Base-by-base conservation (phyloP, 768 basidiomycete genomes). In the Cytidiella melzeri region DNA sequence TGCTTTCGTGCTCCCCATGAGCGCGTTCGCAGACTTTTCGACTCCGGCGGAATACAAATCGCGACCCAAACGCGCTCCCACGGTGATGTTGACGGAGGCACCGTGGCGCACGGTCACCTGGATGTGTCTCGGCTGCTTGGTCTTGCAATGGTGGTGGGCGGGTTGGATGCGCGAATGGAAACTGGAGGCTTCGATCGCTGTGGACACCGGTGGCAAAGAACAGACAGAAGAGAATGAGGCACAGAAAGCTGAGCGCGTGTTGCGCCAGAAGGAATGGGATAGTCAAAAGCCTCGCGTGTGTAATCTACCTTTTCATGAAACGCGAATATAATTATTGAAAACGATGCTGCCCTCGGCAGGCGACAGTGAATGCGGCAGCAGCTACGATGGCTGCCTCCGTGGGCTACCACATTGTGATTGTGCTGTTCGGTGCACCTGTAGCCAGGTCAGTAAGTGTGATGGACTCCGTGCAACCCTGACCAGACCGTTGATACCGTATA, bases 381-480 rank as follows among this genome's bases (percentile, higher is more conserved):
- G 69, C 79, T 37, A 87, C 89, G 0, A 42, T 80, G 2, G 65
- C 67, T 9, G 65, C 69, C 1, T 73, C 85, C 2, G 30, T 77
- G 10, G 56, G 68, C 10, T 64, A 79, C n/a, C 73, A 83, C 53
- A 56, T 62, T 40, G 44, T 80, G 1, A 55, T 83, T 0, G 65
- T 92, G 13, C 60, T 88, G 13, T 83, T 95, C 54, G 92, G 92
- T 0, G 89, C 92, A 9, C 86, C 89, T 3, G 55, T 86, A 13
- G 54, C 69, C 25, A 78, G 75, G 84, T 34, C 30, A 7, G 30
- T 34, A 7, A 15, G 9, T 34, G 9, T 34, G n/a, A n/a, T n/a
- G n/a, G n/a, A n/a, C n/a, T n/a, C n/a, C n/a, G n/a, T n/a, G n/a
- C n/a, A n/a, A n/a, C n/a, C n/a, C n/a, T n/a, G n/a, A n/a, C n/a